Percentiles rank a stretch among this genome's conserved stretches.
phyloP scores from a whole-genome alignment of 148 eudicot species.

The Limonium bicolor region DNA sequence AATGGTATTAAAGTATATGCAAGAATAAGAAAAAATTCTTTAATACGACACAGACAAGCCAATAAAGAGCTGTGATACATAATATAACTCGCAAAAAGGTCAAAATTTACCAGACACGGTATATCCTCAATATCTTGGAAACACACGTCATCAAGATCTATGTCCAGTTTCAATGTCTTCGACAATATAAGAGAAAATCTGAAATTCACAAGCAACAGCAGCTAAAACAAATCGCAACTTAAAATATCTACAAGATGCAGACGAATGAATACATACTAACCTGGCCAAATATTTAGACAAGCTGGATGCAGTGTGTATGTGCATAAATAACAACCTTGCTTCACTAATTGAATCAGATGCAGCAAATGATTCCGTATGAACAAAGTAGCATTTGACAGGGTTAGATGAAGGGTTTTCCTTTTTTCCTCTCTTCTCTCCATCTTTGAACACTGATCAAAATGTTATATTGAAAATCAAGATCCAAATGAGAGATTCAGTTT shows the following conservation, averaged over 20 bases:
- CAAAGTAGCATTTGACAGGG: constrained; percentile 6
- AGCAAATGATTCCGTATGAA: constrained; percentile 5
- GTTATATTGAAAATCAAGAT: no score
- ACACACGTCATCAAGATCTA: constrained; percentile 24
- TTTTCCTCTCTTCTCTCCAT: constrained; percentile 32
- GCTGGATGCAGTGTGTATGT: constrained; percentile 25
- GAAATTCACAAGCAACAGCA: constrained; percentile 7
- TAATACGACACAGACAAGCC: background rate
- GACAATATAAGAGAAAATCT: constrained; percentile 45
- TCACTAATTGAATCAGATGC: constrained; percentile 11
- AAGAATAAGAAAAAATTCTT: background rate
- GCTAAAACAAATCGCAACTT: background rate
- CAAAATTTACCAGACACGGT: constrained; percentile 20
- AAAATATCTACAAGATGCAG: background rate
- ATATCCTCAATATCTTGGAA: constrained; percentile 27
- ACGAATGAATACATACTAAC: constrained; percentile 9
- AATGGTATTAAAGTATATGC: no score
- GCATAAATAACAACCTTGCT: constrained; percentile 53
- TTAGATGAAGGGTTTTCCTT: constrained; percentile 24
- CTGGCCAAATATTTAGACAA: constrained; percentile 46
- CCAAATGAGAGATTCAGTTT: no score
- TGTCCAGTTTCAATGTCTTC: constrained; percentile 26
- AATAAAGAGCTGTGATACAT: no score
- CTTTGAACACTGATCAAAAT: constrained; percentile 62
- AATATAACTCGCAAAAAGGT: no score